These are phyloP conservation scores for Saposhnikovia divaricata DNA, from an alignment of 129 eudicot genomes.

Conservation along the genomic window DNA sequence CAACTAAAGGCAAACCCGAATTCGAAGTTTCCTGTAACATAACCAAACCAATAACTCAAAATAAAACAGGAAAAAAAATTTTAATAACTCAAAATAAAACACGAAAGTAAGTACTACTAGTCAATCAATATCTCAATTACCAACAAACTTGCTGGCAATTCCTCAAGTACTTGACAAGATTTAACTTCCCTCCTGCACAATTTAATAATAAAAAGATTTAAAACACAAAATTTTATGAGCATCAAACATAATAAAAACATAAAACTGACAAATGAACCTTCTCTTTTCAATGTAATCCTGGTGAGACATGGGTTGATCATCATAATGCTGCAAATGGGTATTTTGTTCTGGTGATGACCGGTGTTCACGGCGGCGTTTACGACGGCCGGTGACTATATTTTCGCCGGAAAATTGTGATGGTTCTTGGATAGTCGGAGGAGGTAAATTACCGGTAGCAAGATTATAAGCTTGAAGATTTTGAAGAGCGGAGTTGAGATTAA, in stretches of 20 bases:
- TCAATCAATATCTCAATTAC: constrained; percentile 17
- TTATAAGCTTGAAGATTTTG: constrained; percentile 71
- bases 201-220: not conserved
- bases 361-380: constrained; percentile 43
- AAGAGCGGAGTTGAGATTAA: constrained; percentile 17
- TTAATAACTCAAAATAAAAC: not conserved
- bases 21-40: constrained; percentile 42
- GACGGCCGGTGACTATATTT: constrained; percentile 11
- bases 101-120: not conserved
- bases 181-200: constrained; percentile 52
- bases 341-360: constrained; percentile 11
- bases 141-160: constrained; percentile 51
- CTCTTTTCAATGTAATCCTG: constrained; percentile 55
- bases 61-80: not conserved
- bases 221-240: not conserved
- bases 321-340: constrained; percentile 23
- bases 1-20: constrained; percentile 44
- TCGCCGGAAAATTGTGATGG: constrained; percentile 19
- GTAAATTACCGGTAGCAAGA: constrained; percentile 50
- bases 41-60: not conserved
- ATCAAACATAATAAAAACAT: not conserved
- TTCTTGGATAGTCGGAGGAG: constrained; percentile 9
- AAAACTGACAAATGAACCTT: constrained; percentile 32
- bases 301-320: constrained; percentile 70
- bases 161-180: constrained; percentile 38